Percentiles rank a stretch among this genome's conserved stretches.
phyloP scores from a whole-genome alignment of 148 eudicot species.

The Chenopodium formosanum region DNA sequence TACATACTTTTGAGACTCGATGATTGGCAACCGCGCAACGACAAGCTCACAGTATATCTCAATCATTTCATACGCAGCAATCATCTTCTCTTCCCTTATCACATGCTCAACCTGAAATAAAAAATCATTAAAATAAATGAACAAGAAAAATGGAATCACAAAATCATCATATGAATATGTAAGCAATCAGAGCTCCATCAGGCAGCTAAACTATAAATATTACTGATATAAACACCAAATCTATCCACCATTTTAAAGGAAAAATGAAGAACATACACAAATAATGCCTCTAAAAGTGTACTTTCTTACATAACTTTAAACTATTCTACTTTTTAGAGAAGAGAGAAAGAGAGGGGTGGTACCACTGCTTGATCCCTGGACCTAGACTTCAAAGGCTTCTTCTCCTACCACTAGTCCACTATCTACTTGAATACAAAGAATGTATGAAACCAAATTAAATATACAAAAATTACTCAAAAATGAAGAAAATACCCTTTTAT shows the following conservation, averaged over 20 bases:
- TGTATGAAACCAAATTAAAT: too few species aligned
- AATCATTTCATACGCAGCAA: constrained; percentile 82
- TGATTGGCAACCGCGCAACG: constrained; percentile 81
- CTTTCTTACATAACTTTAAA: too few species aligned
- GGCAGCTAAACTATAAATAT: too few species aligned
- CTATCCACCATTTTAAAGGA: not conserved
- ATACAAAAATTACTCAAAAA: not conserved
- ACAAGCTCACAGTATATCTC: constrained; percentile 88
- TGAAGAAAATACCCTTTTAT: too few species aligned
- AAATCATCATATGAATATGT: not conserved
- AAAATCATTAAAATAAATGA: not conserved
- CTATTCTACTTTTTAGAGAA: too few species aligned
- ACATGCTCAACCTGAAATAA: constrained; percentile 88
- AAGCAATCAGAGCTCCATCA: not conserved
- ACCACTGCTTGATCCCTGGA: too few species aligned
- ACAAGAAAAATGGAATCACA: not conserved
- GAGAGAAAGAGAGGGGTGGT: too few species aligned
- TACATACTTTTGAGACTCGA: constrained; percentile 92
- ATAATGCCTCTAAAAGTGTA: too few species aligned
- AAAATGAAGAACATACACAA: too few species aligned
- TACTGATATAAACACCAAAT: not conserved
- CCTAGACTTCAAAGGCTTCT: too few species aligned
- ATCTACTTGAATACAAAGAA: too few species aligned
- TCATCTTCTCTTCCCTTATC: constrained; percentile 85
- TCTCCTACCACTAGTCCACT: too few species aligned